Conservation (phyloP, 352 stramenopile species). For the Peronosclerospora sorghi region DNA sequence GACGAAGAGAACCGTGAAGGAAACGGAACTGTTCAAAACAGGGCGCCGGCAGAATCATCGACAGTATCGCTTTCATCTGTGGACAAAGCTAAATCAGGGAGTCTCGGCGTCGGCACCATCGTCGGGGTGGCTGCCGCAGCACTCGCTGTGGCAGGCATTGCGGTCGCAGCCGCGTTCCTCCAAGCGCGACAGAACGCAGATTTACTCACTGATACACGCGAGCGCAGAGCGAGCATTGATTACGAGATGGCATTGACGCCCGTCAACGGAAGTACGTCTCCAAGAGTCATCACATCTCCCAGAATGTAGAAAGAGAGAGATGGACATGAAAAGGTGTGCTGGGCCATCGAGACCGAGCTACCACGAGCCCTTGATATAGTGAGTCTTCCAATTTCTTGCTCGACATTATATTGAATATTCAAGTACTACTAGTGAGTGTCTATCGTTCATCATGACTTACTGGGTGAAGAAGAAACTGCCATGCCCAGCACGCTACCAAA, state of each 20-base stretch:
- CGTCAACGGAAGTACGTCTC: constrained; percentile 6
- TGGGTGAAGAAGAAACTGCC: constrained; percentile 13
- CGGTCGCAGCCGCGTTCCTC: constrained; percentile 7
- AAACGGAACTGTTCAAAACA: too few species aligned
- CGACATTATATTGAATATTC: neutral
- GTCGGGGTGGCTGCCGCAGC: constrained; percentile 5
- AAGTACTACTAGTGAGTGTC: neutral
- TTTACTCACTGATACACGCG: neutral
- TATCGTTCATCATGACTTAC: neutral
- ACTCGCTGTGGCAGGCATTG: constrained; percentile 7
- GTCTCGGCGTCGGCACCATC: constrained; percentile 1
- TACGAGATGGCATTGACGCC: constrained; percentile 26
- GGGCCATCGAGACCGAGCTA: neutral
- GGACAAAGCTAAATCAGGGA: neutral
- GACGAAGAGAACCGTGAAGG: constrained; percentile 7
- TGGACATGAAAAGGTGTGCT: constrained; percentile 1
- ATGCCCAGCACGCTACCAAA: constrained; percentile 39
- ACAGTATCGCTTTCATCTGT: constrained; percentile 10
- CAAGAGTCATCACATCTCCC: constrained; percentile 12
- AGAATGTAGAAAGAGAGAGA: constrained; percentile 11
- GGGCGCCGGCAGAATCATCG: constrained; percentile 1
- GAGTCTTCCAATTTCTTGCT: constrained; percentile 1
- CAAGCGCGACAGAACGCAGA: constrained; percentile 8
- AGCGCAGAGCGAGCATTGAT: constrained; percentile 16
- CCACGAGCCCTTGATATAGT: neutral